Evolutionary conservation across 2,329 filamentous ascomycete genomes (phyloP).

Genomic region (Leptographium wingfieldii): DNA sequence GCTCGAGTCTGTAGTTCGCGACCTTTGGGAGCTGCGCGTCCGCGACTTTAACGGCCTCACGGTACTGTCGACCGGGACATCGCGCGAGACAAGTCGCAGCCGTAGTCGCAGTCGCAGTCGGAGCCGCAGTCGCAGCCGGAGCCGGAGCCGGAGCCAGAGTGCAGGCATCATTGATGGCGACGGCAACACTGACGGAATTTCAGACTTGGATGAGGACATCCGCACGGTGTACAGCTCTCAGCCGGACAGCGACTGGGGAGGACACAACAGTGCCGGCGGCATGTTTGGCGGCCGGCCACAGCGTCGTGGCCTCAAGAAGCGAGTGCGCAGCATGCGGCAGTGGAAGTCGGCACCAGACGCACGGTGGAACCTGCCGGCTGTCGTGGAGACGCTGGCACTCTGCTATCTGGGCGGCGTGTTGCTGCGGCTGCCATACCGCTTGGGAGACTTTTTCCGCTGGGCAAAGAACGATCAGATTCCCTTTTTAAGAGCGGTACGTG

Average conservation of each 20-base stretch:
- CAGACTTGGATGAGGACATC: conserved; percentile 4
- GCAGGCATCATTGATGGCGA: neutral
- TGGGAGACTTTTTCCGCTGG: conserved; percentile 62
- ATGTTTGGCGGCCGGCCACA: conserved; percentile 14
- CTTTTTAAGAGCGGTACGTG: conserved; percentile 52
- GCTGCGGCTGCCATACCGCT: conserved; percentile 60
- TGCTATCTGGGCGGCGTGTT: conserved; percentile 71
- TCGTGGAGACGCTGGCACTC: conserved; percentile 63
- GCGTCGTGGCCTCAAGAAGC: conserved; percentile 7
- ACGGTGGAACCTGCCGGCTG: conserved; percentile 46
- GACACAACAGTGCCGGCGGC: conserved; percentile 1
- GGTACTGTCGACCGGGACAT: conserved; percentile 20
- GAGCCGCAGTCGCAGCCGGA: conserved; percentile 11
- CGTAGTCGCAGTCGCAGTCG: conserved; percentile 10
- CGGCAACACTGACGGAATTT: neutral
- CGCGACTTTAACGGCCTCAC: conserved; percentile 42
- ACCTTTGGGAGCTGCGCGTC: conserved; percentile 70
- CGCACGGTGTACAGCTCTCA: conserved; percentile 11
- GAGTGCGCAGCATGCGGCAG: conserved; percentile 23
- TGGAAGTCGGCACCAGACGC: conserved; percentile 32
- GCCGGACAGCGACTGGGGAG: neutral
- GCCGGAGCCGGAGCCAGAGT: neutral
- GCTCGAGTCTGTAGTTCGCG: conserved; percentile 65
- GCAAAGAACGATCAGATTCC: conserved; percentile 54
- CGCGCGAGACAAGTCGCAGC: neutral